These are phyloP conservation scores for Parasitella parasitica DNA, from an alignment of 371 early-diverging fungal species.

Conservation along the genomic window DNA sequence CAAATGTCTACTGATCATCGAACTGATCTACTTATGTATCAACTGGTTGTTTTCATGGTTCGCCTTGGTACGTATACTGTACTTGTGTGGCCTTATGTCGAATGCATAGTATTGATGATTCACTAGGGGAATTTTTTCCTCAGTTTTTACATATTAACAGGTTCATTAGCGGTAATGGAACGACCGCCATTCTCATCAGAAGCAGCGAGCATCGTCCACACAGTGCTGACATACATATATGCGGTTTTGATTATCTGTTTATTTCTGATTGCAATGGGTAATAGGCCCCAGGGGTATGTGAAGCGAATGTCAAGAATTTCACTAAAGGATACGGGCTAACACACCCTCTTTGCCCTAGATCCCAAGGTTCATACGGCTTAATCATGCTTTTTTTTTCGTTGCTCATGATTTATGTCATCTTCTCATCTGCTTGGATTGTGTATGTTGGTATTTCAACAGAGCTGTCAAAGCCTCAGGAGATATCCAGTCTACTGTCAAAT, in stretches of 20 bases:
- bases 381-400: slow-evolving; percentile 56
- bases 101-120: too few relatives aligned
- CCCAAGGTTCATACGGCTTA: slow-evolving; percentile 40
- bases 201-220: slow-evolving; percentile 41
- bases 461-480: background rate
- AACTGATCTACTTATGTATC: slow-evolving; percentile 70
- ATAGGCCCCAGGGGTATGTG: slow-evolving; percentile 73
- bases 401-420: slow-evolving; percentile 59
- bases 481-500: slow-evolving; percentile 23
- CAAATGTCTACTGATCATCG: slow-evolving; percentile 64
- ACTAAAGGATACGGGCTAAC: too few relatives aligned
- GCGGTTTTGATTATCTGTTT: slow-evolving; percentile 44
- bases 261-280: slow-evolving; percentile 76
- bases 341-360: slow-evolving; percentile 11
- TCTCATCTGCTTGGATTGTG: slow-evolving; percentile 49
- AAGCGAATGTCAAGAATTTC: background rate
- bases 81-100: too few relatives aligned
- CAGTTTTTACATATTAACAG: slow-evolving; percentile 66
- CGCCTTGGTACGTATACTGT: slow-evolving; percentile 46
- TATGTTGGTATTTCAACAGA: slow-evolving; percentile 25
- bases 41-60: slow-evolving; percentile 81
- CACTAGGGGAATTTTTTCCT: slow-evolving; percentile 80
- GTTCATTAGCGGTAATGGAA: slow-evolving; percentile 34
- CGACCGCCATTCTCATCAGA: slow-evolving; percentile 51
- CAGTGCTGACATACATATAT: slow-evolving; percentile 60